Base-by-base conservation (phyloP, 495 filamentous ascomycete species). In the Ramalina intermedia region DNA sequence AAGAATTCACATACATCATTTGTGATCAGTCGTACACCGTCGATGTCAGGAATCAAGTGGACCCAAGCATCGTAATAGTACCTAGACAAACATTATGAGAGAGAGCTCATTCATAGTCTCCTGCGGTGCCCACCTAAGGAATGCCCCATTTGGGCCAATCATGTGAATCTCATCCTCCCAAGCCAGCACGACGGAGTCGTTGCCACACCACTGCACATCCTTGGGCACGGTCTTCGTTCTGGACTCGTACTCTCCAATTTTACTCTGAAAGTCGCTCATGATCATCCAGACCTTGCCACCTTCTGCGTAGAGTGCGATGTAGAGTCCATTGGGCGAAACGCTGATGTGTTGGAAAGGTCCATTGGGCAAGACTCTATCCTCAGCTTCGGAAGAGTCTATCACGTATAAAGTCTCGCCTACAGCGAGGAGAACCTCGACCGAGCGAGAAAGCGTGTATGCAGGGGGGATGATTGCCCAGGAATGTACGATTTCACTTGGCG, bases 91-190 rank as follows among this genome's bases (percentile, higher is more conserved):
- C 66, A 47, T 64, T 52, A 41, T 24, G n/a, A 50, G 27, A 14
- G 44, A n/a, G n/a, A 5, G 35, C 6, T 20, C 3, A 17, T 3
- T 37, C 18, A 27, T 6, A n/a, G 5, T 29, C 36, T 20, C 6
- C 8, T 36, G 2, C 20, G 12, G 42, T 17, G 43, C 67, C 55
- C 62, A 78, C 73, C 78, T 80, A 33, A 87, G 75, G 37, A 85
- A 74, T 11, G 81, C 77, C 37, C 85, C 87, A 43, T 80, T 82
- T 0, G 87, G 87, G 1, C 88, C 89, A 48, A 96, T 82, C 40
- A 98, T 73, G 60, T 96, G 91, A n/a, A 96, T 81, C 57, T 98
- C 91, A 65, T 98, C 91, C 56, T 95, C 91, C 91, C 91, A 98
- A 13, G 87, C 87, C 51, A 96, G 77, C 41, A 94, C 80, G 8